phyloP scores from a whole-genome alignment of 306 rosid species.

The Cotoneaster glaucophyllus region DNA sequence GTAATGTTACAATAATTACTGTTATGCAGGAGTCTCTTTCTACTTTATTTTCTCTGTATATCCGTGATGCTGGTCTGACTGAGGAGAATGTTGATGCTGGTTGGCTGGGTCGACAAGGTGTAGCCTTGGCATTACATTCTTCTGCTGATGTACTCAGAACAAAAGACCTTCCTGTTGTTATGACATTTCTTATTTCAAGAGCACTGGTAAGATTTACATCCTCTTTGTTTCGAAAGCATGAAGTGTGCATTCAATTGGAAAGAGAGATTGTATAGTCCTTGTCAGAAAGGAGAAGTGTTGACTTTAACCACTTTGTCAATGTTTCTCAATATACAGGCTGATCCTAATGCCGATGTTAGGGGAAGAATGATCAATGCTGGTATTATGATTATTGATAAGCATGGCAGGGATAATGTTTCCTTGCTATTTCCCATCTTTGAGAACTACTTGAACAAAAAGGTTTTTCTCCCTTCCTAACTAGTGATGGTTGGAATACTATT shows the following conservation, averaged over 20 bases:
- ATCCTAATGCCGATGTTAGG: constrained; percentile 86
- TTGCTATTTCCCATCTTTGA: constrained; percentile 93
- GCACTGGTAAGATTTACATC: constrained; percentile 58
- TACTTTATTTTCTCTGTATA: constrained; percentile 75
- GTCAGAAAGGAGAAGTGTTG: background rate
- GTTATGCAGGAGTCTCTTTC: constrained; percentile 79
- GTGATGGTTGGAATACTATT: background rate
- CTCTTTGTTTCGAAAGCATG: background rate
- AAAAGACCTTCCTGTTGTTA: constrained; percentile 88
- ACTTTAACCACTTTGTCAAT: constrained; percentile 8
- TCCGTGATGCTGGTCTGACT: constrained; percentile 58
- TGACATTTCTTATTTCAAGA: constrained; percentile 90
- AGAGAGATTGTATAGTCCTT: background rate
- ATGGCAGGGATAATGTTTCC: constrained; percentile 76
- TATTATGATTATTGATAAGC: constrained; percentile 88
- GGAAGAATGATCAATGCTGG: constrained; percentile 98
- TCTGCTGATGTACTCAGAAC: constrained; percentile 93
- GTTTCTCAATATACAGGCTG: constrained; percentile 69
- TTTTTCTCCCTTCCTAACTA: constrained; percentile 16
- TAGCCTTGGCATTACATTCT: constrained; percentile 76
- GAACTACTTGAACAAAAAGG: constrained; percentile 89
- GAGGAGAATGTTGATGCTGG: constrained; percentile 65
- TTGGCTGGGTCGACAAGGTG: constrained; percentile 97
- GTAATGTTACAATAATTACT: background rate
- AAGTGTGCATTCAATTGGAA: background rate